Evolutionary conservation across 2,329 filamentous ascomycete genomes (phyloP).

Genomic region (Aspergillus carbonarius): DNA sequence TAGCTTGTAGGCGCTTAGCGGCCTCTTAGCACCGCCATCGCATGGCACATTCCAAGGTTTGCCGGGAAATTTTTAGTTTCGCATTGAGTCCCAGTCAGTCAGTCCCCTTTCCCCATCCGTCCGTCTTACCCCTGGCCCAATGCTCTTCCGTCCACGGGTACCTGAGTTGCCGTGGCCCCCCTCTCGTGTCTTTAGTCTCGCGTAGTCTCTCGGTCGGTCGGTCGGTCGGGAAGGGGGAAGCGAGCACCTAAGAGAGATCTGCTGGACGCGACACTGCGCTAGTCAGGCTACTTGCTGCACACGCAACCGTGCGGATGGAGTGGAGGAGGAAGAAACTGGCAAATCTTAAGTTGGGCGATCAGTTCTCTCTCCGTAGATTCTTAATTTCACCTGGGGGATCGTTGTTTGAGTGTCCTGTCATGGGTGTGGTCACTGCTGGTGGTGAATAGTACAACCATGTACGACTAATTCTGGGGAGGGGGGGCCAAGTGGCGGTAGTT

Average conservation of each 20-base stretch:
- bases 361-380: neutral
- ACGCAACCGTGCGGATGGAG: slow-evolving; percentile 7
- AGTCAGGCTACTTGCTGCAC: slow-evolving; percentile 2
- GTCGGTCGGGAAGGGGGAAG: neutral
- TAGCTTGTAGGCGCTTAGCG: too few relatives aligned
- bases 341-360: neutral
- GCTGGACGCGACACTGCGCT: neutral
- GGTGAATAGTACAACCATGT: neutral
- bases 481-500: neutral
- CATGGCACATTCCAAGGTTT: neutral
- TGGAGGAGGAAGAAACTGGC: neutral
- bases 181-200: neutral
- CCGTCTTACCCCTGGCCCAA: slow-evolving; percentile 13
- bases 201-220: neutral
- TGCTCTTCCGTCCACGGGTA: slow-evolving; percentile 8
- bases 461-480: neutral
- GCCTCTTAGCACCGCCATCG: neutral
- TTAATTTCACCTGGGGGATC: neutral
- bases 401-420: too few relatives aligned
- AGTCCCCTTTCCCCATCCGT: slow-evolving; percentile 8
- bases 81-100: neutral
- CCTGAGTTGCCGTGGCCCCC: slow-evolving; percentile 1
- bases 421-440: neutral
- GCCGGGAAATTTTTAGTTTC: neutral
- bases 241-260: neutral